These are phyloP conservation scores for Metschnikowia proteae DNA, from an alignment of 805 yeast species.

Conservation along the genomic window DNA sequence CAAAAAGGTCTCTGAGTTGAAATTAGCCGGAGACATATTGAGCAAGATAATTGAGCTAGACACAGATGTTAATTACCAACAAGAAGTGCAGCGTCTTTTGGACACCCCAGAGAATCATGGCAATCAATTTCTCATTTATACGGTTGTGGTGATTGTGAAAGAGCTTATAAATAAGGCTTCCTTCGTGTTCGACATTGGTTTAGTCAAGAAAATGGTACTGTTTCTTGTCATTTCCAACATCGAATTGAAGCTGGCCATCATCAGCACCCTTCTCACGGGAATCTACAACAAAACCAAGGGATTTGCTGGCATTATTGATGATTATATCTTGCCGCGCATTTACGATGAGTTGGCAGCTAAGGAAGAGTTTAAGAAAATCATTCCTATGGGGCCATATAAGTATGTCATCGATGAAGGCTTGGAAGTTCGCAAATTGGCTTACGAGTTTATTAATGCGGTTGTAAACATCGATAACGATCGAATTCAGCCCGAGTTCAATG, in stretches of 20 bases:
- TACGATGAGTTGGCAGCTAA: slow-evolving; percentile 53
- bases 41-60: slow-evolving; percentile 23
- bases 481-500: slow-evolving; percentile 8
- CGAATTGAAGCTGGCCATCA: slow-evolving; percentile 56
- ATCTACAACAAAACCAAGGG: slow-evolving; percentile 52
- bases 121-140: slow-evolving; percentile 23
- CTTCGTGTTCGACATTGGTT: slow-evolving; percentile 9
- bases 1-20: slow-evolving; percentile 24
- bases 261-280: slow-evolving; percentile 56
- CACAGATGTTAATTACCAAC: slow-evolving; percentile 12
- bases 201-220: slow-evolving; percentile 11
- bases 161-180: slow-evolving; percentile 19
- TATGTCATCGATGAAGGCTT: slow-evolving; percentile 77
- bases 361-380: slow-evolving; percentile 55
- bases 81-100: slow-evolving; percentile 15
- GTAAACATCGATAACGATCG: slow-evolving; percentile 24
- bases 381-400: slow-evolving; percentile 85
- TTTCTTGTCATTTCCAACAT: slow-evolving; percentile 36
- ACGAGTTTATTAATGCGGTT: slow-evolving; percentile 63
- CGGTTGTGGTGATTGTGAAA: slow-evolving; percentile 33
- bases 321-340: slow-evolving; percentile 45
- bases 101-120: slow-evolving; percentile 7
- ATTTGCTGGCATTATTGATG: slow-evolving; percentile 43
- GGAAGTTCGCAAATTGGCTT: slow-evolving; percentile 66
- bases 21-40: slow-evolving; percentile 35